phyloP scores from a whole-genome alignment of 176 grass and related monocot species.

The Dactylis glomerata region DNA sequence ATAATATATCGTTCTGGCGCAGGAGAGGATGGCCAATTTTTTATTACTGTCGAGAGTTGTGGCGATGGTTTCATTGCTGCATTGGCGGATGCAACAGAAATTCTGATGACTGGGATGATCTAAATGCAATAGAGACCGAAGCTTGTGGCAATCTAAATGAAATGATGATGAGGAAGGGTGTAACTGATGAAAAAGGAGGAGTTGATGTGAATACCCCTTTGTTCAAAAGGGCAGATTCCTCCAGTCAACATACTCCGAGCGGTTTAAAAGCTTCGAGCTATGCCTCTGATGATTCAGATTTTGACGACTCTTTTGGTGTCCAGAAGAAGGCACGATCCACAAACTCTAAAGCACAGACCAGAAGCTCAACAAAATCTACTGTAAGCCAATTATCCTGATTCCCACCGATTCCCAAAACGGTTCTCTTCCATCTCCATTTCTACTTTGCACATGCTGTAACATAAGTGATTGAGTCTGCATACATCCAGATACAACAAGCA shows the following conservation, averaged over 20 bases:
- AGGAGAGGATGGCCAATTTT: conserved; percentile 59
- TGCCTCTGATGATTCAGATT: conserved; percentile 47
- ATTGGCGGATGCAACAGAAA: conserved; percentile 56
- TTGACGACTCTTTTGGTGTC: conserved; percentile 25
- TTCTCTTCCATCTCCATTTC: neutral
- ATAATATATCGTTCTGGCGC: neutral
- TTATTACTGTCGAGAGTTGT: conserved; percentile 74
- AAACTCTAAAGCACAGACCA: conserved; percentile 21
- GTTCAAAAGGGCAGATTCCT: conserved; percentile 5
- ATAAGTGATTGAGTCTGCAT: neutral
- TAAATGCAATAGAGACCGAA: conserved; percentile 75
- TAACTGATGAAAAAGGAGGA: conserved; percentile 19
- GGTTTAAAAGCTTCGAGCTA: neutral
- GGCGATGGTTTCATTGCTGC: conserved; percentile 68
- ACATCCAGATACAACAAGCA: neutral
- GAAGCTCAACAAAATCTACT: conserved; percentile 30
- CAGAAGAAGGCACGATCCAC: conserved; percentile 25
- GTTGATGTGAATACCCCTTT: conserved; percentile 2
- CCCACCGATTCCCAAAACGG: neutral
- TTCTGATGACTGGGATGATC: conserved; percentile 79
- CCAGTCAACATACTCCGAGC: neutral
- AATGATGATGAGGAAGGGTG: conserved; percentile 50
- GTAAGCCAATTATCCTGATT: conserved; percentile 37
- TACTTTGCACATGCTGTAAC: neutral
- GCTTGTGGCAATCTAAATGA: conserved; percentile 74